Evolutionary conservation across 257 asterid genomes (phyloP).

Genomic region (Salvia rosmarinus): DNA sequence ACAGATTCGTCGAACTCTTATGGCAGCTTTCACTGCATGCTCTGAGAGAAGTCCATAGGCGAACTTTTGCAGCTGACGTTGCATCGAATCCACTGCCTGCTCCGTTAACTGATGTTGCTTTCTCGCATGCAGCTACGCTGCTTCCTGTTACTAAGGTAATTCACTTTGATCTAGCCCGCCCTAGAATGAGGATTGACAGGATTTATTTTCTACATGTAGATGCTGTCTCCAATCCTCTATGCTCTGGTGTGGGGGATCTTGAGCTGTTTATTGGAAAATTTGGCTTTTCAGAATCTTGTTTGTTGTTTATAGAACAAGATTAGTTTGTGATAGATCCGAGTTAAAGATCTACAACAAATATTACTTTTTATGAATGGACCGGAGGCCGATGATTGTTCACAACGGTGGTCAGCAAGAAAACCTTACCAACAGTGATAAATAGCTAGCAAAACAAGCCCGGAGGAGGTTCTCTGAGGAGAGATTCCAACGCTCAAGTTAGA

Average conservation of each 20-base stretch:
- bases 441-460: too few species aligned
- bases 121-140: slow-evolving; percentile 97
- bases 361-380: too few species aligned
- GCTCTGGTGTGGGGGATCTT: not conserved
- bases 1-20: slow-evolving; percentile 92
- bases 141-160: slow-evolving; percentile 95
- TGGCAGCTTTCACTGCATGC: slow-evolving; percentile 99
- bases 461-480: too few species aligned
- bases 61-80: slow-evolving; percentile 85
- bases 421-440: too few species aligned
- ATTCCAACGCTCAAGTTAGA: too few species aligned
- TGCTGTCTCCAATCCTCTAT: slow-evolving; percentile 6
- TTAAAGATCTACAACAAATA: too few species aligned
- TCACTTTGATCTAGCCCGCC: slow-evolving; percentile 28
- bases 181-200: slow-evolving; percentile 14
- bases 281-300: slow-evolving; percentile 9
- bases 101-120: slow-evolving; percentile 97
- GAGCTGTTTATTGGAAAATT: not conserved
- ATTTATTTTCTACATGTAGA: slow-evolving; percentile 22
- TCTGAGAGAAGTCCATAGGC: slow-evolving; percentile 93
- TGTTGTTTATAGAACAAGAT: slow-evolving; percentile 11
- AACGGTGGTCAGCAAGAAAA: too few species aligned
- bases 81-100: slow-evolving; percentile 93
- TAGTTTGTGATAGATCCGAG: too few species aligned
- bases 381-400: too few species aligned